These are phyloP conservation scores for Hymenoscyphus linearis DNA, from an alignment of 2,329 filamentous ascomycete genomes.

Conservation along the genomic window DNA sequence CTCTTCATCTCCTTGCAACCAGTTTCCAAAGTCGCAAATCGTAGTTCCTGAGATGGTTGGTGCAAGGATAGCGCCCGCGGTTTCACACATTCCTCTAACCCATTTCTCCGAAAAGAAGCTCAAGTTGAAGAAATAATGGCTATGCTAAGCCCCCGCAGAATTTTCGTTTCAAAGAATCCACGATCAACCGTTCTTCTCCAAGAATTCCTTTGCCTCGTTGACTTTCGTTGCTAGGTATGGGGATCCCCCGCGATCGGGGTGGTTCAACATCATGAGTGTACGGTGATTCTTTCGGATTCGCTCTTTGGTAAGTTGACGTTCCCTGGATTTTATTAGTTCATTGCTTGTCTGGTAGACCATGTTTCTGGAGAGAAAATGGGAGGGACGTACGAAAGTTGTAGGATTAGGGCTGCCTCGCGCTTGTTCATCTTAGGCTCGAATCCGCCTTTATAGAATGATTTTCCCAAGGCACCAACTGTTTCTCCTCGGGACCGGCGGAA, in stretches of 20 bases:
- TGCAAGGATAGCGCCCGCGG: not conserved
- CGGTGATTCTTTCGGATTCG: conserved; percentile 94
- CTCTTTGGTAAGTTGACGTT: conserved; percentile 82
- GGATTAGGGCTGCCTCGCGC: conserved; percentile 83
- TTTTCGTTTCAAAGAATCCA: not conserved
- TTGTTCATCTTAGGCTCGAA: conserved; percentile 94
- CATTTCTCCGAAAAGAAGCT: not conserved
- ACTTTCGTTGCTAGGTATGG: conserved; percentile 96
- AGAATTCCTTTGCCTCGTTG: conserved; percentile 94
- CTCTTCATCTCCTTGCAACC: not conserved
- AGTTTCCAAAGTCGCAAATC: not conserved
- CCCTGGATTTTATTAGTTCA: conserved; percentile 47
- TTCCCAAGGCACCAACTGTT: conserved; percentile 70
- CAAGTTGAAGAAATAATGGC: not conserved
- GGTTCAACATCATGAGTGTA: conserved; percentile 93
- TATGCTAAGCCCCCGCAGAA: no score
- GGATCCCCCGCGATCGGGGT: conserved; percentile 93
- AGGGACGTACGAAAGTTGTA: conserved; percentile 73
- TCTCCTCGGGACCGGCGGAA: conserved; percentile 76
- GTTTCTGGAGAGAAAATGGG: not conserved
- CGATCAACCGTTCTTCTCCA: conserved; percentile 63
- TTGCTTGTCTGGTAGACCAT: not conserved
- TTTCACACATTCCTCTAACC: not conserved
- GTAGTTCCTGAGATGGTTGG: not conserved
- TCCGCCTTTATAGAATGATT: conserved; percentile 96